Percentiles rank a stretch among this genome's conserved stretches.
These are phyloP conservation scores for Lactarius vividus DNA, from an alignment of 768 basidiomycete genomes.

Conservation along the genomic window DNA sequence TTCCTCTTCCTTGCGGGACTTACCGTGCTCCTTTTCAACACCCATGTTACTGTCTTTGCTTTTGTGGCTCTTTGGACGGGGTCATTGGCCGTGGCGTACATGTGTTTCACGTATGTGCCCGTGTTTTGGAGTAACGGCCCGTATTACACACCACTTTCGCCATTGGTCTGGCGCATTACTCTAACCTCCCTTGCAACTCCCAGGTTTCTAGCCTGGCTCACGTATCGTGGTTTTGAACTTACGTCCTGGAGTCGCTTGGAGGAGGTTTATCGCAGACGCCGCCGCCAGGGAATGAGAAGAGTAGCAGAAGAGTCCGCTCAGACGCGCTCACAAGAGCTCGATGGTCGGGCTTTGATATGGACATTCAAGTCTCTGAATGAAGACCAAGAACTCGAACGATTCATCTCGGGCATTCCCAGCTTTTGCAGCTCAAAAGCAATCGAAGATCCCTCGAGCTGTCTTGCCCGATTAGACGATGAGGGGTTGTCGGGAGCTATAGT, in stretches of 20 bases:
- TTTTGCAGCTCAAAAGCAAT: neutral
- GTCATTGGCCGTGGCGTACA: neutral
- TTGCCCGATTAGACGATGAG: neutral
- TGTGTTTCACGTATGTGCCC: neutral
- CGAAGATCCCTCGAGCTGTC: neutral
- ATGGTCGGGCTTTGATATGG: neutral
- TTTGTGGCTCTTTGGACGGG: neutral
- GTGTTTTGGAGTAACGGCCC: neutral
- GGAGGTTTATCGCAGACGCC: neutral
- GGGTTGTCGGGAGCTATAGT: neutral
- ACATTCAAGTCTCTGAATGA: neutral
- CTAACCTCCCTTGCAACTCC: neutral
- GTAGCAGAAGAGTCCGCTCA: neutral
- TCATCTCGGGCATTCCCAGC: neutral
- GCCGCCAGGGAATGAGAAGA: neutral
- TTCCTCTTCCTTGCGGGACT: neutral
- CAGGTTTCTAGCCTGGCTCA: neutral
- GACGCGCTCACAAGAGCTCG: neutral
- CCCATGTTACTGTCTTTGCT: neutral
- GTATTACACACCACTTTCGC: neutral
- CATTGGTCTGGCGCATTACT: neutral
- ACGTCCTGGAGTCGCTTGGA: neutral
- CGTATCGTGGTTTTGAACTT: neutral
- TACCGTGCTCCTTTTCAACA: neutral
- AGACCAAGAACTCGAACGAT: neutral